Evolutionary conservation across 768 basidiomycete genomes (phyloP).

Genomic region (Leucosporidium creatinivorum): DNA sequence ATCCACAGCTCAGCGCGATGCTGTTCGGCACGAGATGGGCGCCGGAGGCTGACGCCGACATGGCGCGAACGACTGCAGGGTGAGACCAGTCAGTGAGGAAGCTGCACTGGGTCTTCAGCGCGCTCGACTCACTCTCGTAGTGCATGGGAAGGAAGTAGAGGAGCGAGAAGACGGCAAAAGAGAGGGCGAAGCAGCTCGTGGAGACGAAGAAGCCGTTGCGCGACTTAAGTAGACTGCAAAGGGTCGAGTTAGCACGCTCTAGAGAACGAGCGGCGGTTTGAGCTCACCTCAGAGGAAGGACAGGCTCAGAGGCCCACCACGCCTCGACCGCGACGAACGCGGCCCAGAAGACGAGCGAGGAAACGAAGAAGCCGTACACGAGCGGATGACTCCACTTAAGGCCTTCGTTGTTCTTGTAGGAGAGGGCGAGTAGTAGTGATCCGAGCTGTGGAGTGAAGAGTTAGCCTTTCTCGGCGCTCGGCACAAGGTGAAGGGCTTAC

Average conservation of each 20-base stretch:
- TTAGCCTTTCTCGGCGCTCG: background rate
- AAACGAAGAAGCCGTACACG: conserved; percentile 47
- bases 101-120: too few relatives aligned
- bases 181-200: conserved; percentile 58
- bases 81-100: conserved; percentile 63
- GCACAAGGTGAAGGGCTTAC: conserved; percentile 3
- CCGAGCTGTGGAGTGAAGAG: conserved; percentile 29
- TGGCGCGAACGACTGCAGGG: conserved; percentile 67
- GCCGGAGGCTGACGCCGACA: background rate
- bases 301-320: conserved; percentile 68
- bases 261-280: background rate
- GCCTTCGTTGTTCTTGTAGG: conserved; percentile 40
- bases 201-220: conserved; percentile 77
- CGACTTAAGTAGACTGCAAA: conserved; percentile 44
- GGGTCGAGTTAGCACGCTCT: too few relatives aligned
- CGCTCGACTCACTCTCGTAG: background rate
- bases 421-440: conserved; percentile 40
- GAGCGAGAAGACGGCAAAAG: conserved; percentile 17
- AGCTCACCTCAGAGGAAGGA: conserved; percentile 78
- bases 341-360: conserved; percentile 42
- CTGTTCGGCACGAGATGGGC: conserved; percentile 80
- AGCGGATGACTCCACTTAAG: conserved; percentile 58
- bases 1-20: conserved; percentile 74
- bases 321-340: conserved; percentile 74
- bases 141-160: conserved; percentile 28